Evolutionary conservation across 129 eudicot genomes (phyloP).

Genomic region (Scalesia atractyloides): DNA sequence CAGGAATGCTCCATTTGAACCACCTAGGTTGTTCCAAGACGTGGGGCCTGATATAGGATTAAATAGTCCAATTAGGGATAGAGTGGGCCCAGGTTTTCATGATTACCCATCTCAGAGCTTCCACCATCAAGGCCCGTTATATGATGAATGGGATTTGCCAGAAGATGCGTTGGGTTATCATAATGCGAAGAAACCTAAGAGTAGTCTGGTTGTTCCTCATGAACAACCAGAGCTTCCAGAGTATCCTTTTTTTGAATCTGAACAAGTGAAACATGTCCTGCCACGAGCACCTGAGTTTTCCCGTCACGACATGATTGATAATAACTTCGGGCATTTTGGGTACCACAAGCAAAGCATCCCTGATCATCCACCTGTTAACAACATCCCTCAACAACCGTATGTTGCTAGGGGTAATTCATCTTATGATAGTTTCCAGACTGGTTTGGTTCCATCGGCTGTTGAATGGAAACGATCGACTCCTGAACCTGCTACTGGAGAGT

Average conservation of each 20-base stretch:
- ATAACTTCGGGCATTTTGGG: slow-evolving; percentile 44
- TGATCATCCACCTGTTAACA: slow-evolving; percentile 56
- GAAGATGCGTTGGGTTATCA: slow-evolving; percentile 62
- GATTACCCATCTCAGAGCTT: slow-evolving; percentile 52
- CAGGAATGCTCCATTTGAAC: slow-evolving; percentile 46
- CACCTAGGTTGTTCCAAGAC: slow-evolving; percentile 52
- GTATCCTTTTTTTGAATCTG: slow-evolving; percentile 66
- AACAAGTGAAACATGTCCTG: slow-evolving; percentile 47
- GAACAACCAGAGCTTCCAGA: slow-evolving; percentile 74
- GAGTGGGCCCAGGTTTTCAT: slow-evolving; percentile 39
- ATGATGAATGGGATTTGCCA: slow-evolving; percentile 84
- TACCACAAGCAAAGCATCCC: slow-evolving; percentile 44
- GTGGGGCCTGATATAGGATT: slow-evolving; percentile 38
- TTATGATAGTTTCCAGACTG: slow-evolving; percentile 45
- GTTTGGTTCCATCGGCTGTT: slow-evolving; percentile 39
- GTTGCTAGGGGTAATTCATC: slow-evolving; percentile 54
- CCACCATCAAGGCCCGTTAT: slow-evolving; percentile 44
- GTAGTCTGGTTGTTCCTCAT: slow-evolving; percentile 39
- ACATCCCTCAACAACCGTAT: slow-evolving; percentile 45
- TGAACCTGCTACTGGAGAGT: slow-evolving; percentile 60
- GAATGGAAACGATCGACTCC: slow-evolving; percentile 60
- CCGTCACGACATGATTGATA: slow-evolving; percentile 39
- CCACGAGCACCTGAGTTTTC: slow-evolving; percentile 43
- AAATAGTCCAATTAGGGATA: slow-evolving; percentile 58
- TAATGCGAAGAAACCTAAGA: slow-evolving; percentile 72